Evolutionary conservation across 2,329 filamentous ascomycete species (phyloP).

Genomic region (Colletotrichum tofieldiae): DNA sequence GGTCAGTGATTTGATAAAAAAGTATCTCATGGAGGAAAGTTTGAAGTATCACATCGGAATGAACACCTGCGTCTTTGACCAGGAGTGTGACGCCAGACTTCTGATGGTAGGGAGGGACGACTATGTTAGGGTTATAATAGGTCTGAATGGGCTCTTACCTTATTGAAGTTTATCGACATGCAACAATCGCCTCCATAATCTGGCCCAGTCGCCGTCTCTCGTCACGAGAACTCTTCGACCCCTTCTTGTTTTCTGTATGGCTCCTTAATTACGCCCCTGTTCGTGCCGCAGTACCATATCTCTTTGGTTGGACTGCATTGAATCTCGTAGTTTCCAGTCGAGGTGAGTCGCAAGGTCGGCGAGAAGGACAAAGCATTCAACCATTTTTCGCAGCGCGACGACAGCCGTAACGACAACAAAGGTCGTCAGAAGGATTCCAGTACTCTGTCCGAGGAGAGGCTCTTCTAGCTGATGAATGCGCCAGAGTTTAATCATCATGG

Average conservation of each 20-base stretch:
- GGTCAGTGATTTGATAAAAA: too few relatives aligned
- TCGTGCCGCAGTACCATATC: not conserved
- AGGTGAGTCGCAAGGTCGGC: not conserved
- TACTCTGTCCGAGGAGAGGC: constrained; percentile 3
- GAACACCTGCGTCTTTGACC: too few relatives aligned
- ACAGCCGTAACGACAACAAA: not conserved
- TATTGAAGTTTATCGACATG: not conserved
- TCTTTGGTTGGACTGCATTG: not conserved
- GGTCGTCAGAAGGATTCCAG: not conserved
- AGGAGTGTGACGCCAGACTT: not conserved
- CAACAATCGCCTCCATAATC: not conserved
- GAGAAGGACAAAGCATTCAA: not conserved
- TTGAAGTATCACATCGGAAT: too few relatives aligned
- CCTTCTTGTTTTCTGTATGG: not conserved
- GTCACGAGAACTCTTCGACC: not conserved
- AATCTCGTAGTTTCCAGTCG: not conserved
- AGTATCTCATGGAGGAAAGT: too few relatives aligned
- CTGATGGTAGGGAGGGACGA: not conserved
- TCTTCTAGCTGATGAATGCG: not conserved
- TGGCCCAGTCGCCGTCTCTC: not conserved
- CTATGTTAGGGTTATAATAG: not conserved
- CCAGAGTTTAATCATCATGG: not conserved
- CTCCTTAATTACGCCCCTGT: not conserved
- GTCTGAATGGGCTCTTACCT: not conserved
- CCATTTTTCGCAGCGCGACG: not conserved